Percentiles rank a stretch among this genome's conserved stretches.
These are phyloP conservation scores for Gossypium aridum DNA, from an alignment of 441 rosid genomes.

Conservation along the genomic window DNA sequence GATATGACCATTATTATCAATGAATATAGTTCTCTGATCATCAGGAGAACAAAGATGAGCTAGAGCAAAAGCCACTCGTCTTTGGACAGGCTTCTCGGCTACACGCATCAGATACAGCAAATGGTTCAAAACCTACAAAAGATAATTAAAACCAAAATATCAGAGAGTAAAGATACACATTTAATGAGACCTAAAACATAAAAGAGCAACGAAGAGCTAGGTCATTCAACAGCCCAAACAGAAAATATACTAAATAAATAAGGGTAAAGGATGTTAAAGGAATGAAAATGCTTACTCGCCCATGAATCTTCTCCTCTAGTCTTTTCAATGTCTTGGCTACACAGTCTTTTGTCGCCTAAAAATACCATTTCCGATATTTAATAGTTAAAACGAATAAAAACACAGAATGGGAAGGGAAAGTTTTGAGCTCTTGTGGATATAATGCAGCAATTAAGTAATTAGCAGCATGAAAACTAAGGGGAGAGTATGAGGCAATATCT, in stretches of 20 bases:
- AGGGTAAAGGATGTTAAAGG: slow-evolving; percentile 1
- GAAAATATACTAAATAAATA: not conserved
- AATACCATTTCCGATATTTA: slow-evolving; percentile 11
- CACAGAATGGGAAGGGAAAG: not conserved
- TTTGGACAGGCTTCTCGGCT: slow-evolving; percentile 76
- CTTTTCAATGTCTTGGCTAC: slow-evolving; percentile 94
- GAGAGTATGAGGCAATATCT: slow-evolving; percentile 1
- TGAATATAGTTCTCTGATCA: slow-evolving; percentile 82
- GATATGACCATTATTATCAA: slow-evolving; percentile 56
- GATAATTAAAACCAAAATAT: slow-evolving; percentile 12
- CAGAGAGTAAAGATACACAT: slow-evolving; percentile 14
- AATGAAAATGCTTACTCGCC: slow-evolving; percentile 56
- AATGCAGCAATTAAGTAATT: slow-evolving; percentile 3
- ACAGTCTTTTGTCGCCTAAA: slow-evolving; percentile 94
- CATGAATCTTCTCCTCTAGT: slow-evolving; percentile 93
- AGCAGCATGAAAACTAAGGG: not conserved
- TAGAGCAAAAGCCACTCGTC: slow-evolving; percentile 86
- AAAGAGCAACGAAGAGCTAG: not conserved
- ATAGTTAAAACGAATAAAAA: slow-evolving; percentile 6
- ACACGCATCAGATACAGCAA: slow-evolving; percentile 81
- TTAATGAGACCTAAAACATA: not conserved
- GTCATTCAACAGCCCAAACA: not conserved
- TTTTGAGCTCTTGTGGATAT: slow-evolving; percentile 8
- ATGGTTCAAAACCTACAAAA: slow-evolving; percentile 78
- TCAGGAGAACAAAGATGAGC: slow-evolving; percentile 94